Conservation (phyloP, 768 basidiomycete genomes). For the Pleurotus eryngii region DNA sequence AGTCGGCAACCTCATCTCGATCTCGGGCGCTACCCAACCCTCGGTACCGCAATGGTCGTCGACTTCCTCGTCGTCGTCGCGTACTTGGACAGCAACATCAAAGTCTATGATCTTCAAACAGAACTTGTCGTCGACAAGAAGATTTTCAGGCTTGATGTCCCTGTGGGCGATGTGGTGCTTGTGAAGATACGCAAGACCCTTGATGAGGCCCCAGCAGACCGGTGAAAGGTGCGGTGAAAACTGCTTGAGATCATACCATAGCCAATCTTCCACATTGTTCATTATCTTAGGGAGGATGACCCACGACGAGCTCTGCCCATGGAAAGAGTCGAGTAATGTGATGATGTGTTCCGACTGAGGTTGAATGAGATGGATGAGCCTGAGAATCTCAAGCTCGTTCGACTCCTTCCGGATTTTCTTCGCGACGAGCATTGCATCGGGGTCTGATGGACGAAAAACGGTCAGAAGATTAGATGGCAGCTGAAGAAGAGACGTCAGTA, state of each 20-base stretch:
- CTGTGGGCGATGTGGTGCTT: constrained; percentile 77
- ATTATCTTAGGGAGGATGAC: constrained; percentile 4
- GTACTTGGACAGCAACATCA: constrained; percentile 6
- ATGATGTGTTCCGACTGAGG: constrained; percentile 5
- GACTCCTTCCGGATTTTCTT: constrained; percentile 7
- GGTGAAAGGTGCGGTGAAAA: neutral
- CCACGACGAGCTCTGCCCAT: neutral
- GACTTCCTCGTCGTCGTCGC: neutral
- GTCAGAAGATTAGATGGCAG: constrained; percentile 1
- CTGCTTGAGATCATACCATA: neutral
- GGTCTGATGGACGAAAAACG: neutral
- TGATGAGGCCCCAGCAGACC: neutral
- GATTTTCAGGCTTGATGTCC: constrained; percentile 82
- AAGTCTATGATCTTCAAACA: constrained; percentile 59
- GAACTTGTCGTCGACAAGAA: constrained; percentile 68
- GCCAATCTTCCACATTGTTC: neutral
- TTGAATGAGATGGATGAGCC: neutral
- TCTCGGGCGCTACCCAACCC: constrained; percentile 10
- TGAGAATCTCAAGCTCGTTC: constrained; percentile 8
- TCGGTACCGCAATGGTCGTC: constrained; percentile 3
- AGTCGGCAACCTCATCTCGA: neutral
- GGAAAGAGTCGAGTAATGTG: constrained; percentile 7
- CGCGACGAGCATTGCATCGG: neutral
- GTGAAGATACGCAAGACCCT: constrained; percentile 52
- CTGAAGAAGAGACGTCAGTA: neutral